Percentiles rank a stretch among this genome's conserved stretches.
Evolutionary conservation across 139 green algal species (phyloP).

Genomic region (Picochlorum sp.): DNA sequence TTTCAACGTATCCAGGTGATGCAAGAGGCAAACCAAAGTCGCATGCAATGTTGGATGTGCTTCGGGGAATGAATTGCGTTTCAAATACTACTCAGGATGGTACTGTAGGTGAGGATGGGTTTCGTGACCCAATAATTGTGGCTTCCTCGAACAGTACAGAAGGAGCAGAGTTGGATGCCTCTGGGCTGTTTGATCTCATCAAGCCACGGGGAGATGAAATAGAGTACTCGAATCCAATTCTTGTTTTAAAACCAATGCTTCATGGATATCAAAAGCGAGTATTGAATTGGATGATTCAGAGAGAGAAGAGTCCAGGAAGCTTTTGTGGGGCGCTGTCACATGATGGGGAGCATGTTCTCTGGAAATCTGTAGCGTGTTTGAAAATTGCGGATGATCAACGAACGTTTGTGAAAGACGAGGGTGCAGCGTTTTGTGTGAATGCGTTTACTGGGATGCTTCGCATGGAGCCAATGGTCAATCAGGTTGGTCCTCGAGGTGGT

Average conservation of each 20-base stretch:
- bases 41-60: not conserved
- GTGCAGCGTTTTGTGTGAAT: conserved; percentile 40
- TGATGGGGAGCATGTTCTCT: conserved; percentile 50
- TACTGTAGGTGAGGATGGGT: not conserved
- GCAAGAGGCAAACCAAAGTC: not conserved
- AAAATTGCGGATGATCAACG: not conserved
- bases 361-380: conserved; percentile 27
- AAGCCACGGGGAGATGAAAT: conserved; percentile 50
- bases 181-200: conserved; percentile 51
- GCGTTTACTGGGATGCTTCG: conserved; percentile 31
- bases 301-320: conserved; percentile 11
- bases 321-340: not conserved
- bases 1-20: not conserved
- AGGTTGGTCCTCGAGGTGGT: conserved; percentile 21
- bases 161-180: conserved; percentile 37
- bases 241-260: conserved; percentile 50
- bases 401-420: not conserved
- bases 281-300: conserved; percentile 29
- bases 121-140: not conserved
- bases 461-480: conserved; percentile 10
- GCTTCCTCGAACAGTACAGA: not conserved
- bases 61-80: not conserved
- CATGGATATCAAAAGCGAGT: conserved; percentile 73
- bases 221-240: conserved; percentile 20
- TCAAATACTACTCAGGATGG: not conserved